Evolutionary conservation across 2,329 filamentous ascomycete genomes (phyloP), one percentile per base, ranked within the genome.

Genomic region (Alternaria conjuncta): DNA sequence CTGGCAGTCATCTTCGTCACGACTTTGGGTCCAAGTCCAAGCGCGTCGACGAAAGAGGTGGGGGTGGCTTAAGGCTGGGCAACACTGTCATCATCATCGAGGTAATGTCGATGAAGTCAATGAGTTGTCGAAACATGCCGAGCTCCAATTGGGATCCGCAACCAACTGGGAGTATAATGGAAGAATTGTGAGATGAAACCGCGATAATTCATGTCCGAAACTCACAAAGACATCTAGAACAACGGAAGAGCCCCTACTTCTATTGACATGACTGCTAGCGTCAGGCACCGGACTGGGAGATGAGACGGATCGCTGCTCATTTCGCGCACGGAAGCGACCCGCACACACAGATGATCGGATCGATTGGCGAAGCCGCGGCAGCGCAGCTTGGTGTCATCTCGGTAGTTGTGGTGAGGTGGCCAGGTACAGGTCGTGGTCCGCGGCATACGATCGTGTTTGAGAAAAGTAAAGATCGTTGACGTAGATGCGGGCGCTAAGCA

Each of bases 391-490:
- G 49, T 53, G 30, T 53, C 30, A 56, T 46, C 36, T 45, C 41
- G 54, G 54, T 45, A 46, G 41, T 56, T 46, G 20, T 53, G 9
- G 20, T 41, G 30, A 32, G 11, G 20, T 23, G 49, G 30, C 9
- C 49, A 41, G 20, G 49, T 23, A 53, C 20, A 36, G 30, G 5
- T 15, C n/a, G 20, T 53, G 28, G 49, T 11, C 8, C 9, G 49
- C 28, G 28, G 26, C 15, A 46, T 57, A 41, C 32, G 20, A 59
- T 23, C n/a, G 44, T 32, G 32, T 50, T n/a, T 36, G 44, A 18
- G 45, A 53, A 56, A 47, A 60, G 60, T 45, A 55, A 56, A 63
- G 23, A 60, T 53, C 15, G 32, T 60, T 63, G 60, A 63, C 49
- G 57, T 60, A 49, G 44, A 63, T 45, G 50, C 36, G 30, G n/a